Evolutionary conservation across 257 asterid species (phyloP).

Genomic region (Capsicum baccatum): DNA sequence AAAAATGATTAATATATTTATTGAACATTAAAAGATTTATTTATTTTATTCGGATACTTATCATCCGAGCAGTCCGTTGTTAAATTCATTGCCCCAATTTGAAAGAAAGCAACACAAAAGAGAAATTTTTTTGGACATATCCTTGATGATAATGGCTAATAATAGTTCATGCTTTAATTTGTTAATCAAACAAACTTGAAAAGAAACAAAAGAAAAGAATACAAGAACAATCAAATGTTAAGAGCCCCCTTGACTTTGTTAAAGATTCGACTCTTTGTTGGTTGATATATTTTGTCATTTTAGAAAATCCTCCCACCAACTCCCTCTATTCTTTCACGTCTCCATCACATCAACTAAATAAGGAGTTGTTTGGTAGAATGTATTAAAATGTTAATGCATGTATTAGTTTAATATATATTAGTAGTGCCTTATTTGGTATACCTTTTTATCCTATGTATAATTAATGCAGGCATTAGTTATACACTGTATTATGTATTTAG

Average conservation of each 20-base stretch:
- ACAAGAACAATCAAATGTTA: neutral
- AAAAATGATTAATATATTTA: too few species aligned
- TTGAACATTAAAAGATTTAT: too few species aligned
- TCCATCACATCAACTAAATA: conserved; percentile 14
- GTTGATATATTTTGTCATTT: neutral
- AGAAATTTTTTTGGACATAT: neutral
- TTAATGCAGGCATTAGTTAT: too few species aligned
- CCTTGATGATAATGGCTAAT: neutral
- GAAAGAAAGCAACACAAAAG: neutral
- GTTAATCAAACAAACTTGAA: neutral
- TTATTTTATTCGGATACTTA: too few species aligned
- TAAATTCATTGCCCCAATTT: neutral
- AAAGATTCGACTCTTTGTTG: neutral
- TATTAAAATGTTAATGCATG: too few species aligned
- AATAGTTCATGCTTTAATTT: neutral
- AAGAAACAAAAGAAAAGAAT: neutral
- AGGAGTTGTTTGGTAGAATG: neutral
- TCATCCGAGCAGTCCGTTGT: too few species aligned
- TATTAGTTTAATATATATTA: too few species aligned
- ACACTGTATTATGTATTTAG: too few species aligned
- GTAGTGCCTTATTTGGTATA: too few species aligned
- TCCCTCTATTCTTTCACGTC: conserved; percentile 19
- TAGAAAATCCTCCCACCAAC: neutral
- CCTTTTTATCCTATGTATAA: too few species aligned
- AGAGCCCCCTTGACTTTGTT: neutral